A percentile compares a stretch with the other conserved stretches of the same genome.
Conservation (phyloP, 148 eudicot species). For the Polygonum maritimum region DNA sequence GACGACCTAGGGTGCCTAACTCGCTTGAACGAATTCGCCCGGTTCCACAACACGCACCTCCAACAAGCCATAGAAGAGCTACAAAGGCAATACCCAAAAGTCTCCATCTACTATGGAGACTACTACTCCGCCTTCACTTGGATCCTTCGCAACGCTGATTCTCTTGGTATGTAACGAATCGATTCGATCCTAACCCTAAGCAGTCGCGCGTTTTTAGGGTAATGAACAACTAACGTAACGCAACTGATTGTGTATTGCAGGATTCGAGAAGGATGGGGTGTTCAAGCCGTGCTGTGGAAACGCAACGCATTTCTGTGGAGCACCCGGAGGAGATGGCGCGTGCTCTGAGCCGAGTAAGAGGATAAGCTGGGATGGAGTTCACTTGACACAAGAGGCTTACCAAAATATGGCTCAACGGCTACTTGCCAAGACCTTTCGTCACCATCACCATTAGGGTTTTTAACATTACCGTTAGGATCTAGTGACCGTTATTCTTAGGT, state of each 20-base stretch:
- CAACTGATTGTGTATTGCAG: slow-evolving; percentile 17
- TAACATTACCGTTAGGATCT: too few species aligned
- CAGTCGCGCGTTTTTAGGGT: too few species aligned
- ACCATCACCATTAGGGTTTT: neutral
- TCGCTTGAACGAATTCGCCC: slow-evolving; percentile 21
- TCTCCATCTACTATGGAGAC: slow-evolving; percentile 27
- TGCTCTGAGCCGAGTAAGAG: neutral
- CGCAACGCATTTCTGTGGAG: neutral
- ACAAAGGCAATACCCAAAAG: slow-evolving; percentile 18
- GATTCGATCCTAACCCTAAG: neutral
- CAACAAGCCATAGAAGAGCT: slow-evolving; percentile 15
- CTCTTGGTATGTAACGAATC: slow-evolving; percentile 15
- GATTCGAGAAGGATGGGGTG: slow-evolving; percentile 10
- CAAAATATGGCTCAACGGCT: slow-evolving; percentile 15
- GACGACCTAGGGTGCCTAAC: slow-evolving; percentile 29
- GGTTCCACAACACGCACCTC: slow-evolving; percentile 20
- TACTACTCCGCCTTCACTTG: slow-evolving; percentile 22
- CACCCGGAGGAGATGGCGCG: neutral
- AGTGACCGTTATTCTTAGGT: too few species aligned
- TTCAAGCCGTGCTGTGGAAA: neutral
- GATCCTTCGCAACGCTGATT: slow-evolving; percentile 3
- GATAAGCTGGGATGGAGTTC: slow-evolving; percentile 26
- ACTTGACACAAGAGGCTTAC: slow-evolving; percentile 30
- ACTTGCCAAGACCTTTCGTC: neutral
- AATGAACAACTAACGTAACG: slow-evolving; percentile 16